Conservation (phyloP, 768 basidiomycete genomes). For the Gautieria morchelliformis region DNA sequence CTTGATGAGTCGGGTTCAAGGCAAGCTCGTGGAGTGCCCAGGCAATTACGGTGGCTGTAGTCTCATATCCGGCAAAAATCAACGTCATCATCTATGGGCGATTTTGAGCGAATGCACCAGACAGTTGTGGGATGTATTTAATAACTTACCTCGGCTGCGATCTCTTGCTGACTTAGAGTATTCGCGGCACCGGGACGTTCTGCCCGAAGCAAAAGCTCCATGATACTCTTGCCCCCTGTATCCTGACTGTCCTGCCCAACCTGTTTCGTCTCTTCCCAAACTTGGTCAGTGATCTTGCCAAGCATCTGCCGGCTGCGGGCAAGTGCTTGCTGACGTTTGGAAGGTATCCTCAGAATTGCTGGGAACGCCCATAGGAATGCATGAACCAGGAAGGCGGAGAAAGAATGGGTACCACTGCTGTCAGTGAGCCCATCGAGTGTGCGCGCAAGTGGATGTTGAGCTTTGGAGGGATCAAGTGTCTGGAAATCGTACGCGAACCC, state of each 20-base stretch:
- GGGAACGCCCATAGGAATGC: conserved; percentile 7
- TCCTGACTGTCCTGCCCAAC: conserved; percentile 1
- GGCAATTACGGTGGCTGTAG: conserved; percentile 24
- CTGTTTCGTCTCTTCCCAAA: conserved; percentile 6
- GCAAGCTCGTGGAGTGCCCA: conserved; percentile 62
- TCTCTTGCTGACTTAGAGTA: not conserved
- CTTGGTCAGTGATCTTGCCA: conserved; percentile 5
- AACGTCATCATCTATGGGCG: conserved; percentile 28
- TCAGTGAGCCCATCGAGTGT: conserved; percentile 9
- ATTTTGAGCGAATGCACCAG: not conserved
- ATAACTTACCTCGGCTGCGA: conserved; percentile 6
- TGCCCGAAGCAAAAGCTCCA: conserved; percentile 5
- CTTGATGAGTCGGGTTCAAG: conserved; percentile 40
- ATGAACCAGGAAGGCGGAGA: conserved; percentile 9
- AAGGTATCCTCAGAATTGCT: conserved; percentile 6
- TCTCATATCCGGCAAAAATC: conserved; percentile 49
- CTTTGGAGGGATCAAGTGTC: not conserved
- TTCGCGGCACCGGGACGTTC: not conserved
- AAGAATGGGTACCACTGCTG: conserved; percentile 8
- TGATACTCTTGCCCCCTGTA: conserved; percentile 9
- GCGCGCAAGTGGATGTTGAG: conserved; percentile 8
- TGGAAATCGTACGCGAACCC: conserved; percentile 11
- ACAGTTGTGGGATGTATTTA: not conserved
- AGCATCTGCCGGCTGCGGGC: conserved; percentile 7
- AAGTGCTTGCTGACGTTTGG: conserved; percentile 5